These are phyloP conservation scores for Penicillium egyptiacum DNA, from an alignment of 495 filamentous ascomycete species.

Conservation along the genomic window DNA sequence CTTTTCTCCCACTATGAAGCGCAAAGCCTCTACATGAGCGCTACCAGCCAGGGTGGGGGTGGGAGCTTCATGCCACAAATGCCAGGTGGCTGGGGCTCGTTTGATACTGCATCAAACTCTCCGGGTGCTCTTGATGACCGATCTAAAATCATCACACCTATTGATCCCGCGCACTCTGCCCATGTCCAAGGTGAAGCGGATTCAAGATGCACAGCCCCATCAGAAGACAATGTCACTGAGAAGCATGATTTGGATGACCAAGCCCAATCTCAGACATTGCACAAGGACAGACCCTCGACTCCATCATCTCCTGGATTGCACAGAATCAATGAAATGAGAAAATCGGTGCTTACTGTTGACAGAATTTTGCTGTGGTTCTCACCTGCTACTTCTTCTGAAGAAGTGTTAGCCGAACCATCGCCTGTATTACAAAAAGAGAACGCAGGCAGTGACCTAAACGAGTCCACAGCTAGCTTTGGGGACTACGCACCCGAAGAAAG, in stretches of 20 bases:
- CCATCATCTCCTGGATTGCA: constrained; percentile 22
- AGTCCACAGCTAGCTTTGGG: constrained; percentile 22
- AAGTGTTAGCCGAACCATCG: constrained; percentile 5
- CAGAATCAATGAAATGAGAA: constrained; percentile 31
- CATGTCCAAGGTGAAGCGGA: constrained; percentile 23
- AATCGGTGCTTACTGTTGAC: constrained; percentile 38
- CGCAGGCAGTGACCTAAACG: constrained; percentile 24
- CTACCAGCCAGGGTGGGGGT: constrained; percentile 50
- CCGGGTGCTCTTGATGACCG: neutral
- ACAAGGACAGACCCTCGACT: constrained; percentile 22
- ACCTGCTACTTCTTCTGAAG: constrained; percentile 17
- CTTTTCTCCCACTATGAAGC: constrained; percentile 90
- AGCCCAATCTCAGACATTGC: constrained; percentile 14
- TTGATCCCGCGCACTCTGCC: neutral
- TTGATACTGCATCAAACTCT: constrained; percentile 16
- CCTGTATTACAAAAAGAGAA: constrained; percentile 10
- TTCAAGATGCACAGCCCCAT: constrained; percentile 30
- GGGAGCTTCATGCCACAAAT: constrained; percentile 49
- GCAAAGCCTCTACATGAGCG: constrained; percentile 94
- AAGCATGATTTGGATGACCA: constrained; percentile 13
- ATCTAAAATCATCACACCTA: neutral
- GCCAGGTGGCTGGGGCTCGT: constrained; percentile 62
- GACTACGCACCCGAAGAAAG: constrained; percentile 31
- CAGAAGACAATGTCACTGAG: constrained; percentile 19
- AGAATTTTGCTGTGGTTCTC: constrained; percentile 40